Evolutionary conservation across 176 grass and related monocot species (phyloP).

Genomic region (Urochloa ruziziensis): DNA sequence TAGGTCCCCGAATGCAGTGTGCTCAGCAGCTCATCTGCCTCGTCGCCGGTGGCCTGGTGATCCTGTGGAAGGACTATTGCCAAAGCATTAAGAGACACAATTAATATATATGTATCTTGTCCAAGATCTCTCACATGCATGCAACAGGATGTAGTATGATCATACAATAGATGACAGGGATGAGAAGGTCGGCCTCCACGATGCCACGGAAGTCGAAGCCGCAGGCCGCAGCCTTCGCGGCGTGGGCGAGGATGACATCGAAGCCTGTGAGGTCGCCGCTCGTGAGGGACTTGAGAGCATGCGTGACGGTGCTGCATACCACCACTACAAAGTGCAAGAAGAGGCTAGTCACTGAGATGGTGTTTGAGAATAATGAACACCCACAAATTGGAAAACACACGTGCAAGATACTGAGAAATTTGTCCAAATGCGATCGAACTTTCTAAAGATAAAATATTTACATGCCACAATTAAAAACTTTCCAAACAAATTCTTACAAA

Average conservation of each 20-base stretch:
- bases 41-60: background rate
- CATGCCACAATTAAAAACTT: too few species aligned
- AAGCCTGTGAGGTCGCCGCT: background rate
- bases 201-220: slow-evolving; percentile 25
- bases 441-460: background rate
- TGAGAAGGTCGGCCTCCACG: background rate
- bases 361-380: background rate
- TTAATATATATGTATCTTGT: too few species aligned
- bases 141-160: too few species aligned
- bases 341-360: too few species aligned
- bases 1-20: background rate
- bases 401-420: background rate
- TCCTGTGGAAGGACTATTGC: background rate
- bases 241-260: slow-evolving; percentile 22
- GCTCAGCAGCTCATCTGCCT: background rate
- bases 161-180: slow-evolving; percentile 33
- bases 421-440: background rate
- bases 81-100: background rate
- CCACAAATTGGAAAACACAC: background rate
- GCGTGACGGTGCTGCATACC: background rate
- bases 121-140: too few species aligned
- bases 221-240: background rate
- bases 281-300: background rate
- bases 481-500: too few species aligned
- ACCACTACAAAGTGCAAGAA: slow-evolving; percentile 2